Evolutionary conservation across 2,329 filamentous ascomycete species (phyloP).

Genomic region (Aspergillus ochraceus): DNA sequence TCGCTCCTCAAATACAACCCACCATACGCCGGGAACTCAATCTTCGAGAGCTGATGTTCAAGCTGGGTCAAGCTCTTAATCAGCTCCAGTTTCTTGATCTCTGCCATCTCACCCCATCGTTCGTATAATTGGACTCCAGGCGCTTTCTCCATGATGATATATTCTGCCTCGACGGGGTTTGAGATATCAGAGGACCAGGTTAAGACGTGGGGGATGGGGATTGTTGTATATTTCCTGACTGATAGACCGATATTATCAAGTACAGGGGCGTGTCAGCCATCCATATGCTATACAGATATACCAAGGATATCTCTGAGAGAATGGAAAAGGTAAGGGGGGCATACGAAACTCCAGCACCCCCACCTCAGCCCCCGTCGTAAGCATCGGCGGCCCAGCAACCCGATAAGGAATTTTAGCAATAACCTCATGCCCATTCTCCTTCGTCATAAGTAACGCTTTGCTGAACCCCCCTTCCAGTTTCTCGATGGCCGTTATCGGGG

Average conservation of each 20-base stretch:
- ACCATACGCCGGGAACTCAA: too few relatives aligned
- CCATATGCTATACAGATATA: too few relatives aligned
- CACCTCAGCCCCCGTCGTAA: conserved; percentile 34
- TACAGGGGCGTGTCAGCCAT: too few relatives aligned
- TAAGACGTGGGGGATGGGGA: conserved; percentile 27
- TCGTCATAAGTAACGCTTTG: conserved; percentile 33
- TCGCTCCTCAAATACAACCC: too few relatives aligned
- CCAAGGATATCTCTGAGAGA: too few relatives aligned
- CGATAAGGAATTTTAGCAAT: conserved; percentile 35
- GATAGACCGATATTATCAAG: too few relatives aligned
- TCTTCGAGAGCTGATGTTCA: too few relatives aligned
- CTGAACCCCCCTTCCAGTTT: conserved; percentile 19
- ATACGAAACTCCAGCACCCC: conserved; percentile 28
- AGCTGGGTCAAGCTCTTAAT: neutral
- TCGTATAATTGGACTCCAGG: conserved; percentile 32
- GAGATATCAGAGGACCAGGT: conserved; percentile 21
- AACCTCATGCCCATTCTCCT: conserved; percentile 27
- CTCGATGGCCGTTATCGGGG: too few relatives aligned
- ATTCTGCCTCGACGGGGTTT: conserved; percentile 31
- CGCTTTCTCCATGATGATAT: conserved; percentile 35
- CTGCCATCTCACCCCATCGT: conserved; percentile 24
- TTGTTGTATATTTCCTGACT: conserved; percentile 23
- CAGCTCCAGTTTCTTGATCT: conserved; percentile 11
- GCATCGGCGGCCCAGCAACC: conserved; percentile 27
- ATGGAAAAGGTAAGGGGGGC: neutral